Evolutionary conservation across 1,284 basidiomycete genomes (phyloP).

Genomic region (Tremellales sp.): DNA sequence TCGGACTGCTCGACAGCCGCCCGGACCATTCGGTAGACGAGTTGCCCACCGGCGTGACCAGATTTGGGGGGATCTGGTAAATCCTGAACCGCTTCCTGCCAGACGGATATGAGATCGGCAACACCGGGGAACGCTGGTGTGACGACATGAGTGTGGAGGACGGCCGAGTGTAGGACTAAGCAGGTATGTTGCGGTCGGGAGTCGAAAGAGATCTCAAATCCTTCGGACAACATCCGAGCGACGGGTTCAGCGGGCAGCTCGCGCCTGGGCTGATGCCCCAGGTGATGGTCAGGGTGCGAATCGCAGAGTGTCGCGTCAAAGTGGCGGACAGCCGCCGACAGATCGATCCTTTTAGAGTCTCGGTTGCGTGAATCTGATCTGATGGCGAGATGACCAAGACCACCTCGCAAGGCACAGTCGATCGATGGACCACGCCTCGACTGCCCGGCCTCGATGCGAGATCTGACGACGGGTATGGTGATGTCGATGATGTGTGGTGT

Average conservation of each 20-base stretch:
- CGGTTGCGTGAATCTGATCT: no score
- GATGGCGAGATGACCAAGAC: no score
- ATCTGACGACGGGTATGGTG: no score
- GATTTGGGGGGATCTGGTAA: not conserved
- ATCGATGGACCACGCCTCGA: no score
- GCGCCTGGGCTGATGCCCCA: no score
- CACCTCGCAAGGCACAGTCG: no score
- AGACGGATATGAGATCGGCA: conserved; percentile 11
- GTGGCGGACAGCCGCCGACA: no score
- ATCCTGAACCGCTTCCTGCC: conserved; percentile 10
- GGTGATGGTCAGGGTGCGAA: no score
- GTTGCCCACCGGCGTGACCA: not conserved
- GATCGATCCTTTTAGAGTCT: no score
- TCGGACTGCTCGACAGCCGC: conserved; percentile 9
- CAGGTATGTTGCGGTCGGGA: not conserved
- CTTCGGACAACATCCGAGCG: not conserved
- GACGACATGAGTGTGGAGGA: conserved; percentile 7
- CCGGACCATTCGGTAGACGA: conserved; percentile 25
- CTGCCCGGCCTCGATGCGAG: no score
- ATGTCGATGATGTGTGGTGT: no score
- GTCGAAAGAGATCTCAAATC: not conserved
- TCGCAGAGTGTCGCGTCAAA: no score
- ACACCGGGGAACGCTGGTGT: conserved; percentile 15
- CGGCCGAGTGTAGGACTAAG: not conserved
- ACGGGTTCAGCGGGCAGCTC: not conserved